These are phyloP conservation scores for Phytophthora pistaciae DNA, from an alignment of 352 stramenopile genomes.

Conservation along the genomic window DNA sequence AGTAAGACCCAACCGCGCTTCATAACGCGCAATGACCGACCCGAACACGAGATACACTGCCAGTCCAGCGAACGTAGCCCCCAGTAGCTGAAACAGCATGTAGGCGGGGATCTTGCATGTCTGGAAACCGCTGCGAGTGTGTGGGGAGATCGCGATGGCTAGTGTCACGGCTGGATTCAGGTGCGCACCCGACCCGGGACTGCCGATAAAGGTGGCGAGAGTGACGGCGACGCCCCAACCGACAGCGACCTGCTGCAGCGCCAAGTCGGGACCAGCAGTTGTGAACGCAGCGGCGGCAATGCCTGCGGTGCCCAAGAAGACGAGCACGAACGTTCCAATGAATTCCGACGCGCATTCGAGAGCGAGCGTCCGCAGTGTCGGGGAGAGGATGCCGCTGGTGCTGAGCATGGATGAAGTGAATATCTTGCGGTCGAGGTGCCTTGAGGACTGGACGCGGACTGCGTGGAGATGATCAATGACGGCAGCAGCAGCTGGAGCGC, in stretches of 20 bases:
- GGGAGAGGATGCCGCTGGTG: slow-evolving; percentile 21
- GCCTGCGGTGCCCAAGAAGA: slow-evolving; percentile 46
- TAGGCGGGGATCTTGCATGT: slow-evolving; percentile 67
- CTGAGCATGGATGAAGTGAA: slow-evolving; percentile 10
- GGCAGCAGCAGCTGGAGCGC: not conserved
- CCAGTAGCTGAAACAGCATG: slow-evolving; percentile 62
- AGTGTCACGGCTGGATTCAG: slow-evolving; percentile 77
- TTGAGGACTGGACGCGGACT: slow-evolving; percentile 21
- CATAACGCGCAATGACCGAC: slow-evolving; percentile 58
- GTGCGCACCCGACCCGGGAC: slow-evolving; percentile 64
- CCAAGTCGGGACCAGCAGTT: slow-evolving; percentile 13
- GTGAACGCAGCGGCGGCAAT: slow-evolving; percentile 30
- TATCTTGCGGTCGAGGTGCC: slow-evolving; percentile 1
- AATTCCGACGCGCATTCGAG: slow-evolving; percentile 52
- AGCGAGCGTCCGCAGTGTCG: slow-evolving; percentile 30
- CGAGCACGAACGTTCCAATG: slow-evolving; percentile 48
- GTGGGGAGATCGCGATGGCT: slow-evolving; percentile 50
- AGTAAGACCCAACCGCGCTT: slow-evolving; percentile 46
- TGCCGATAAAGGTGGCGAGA: slow-evolving; percentile 59
- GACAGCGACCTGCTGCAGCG: slow-evolving; percentile 28
- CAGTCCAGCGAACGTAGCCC: slow-evolving; percentile 51
- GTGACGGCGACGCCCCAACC: slow-evolving; percentile 55
- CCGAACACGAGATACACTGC: slow-evolving; percentile 61
- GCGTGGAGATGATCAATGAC: slow-evolving; percentile 22
- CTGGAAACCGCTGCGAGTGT: slow-evolving; percentile 34